Percentiles rank a stretch among this genome's conserved stretches.
Evolutionary conservation across 1,284 basidiomycete genomes (phyloP).

Genomic region (Cryptococcus maquisensis): DNA sequence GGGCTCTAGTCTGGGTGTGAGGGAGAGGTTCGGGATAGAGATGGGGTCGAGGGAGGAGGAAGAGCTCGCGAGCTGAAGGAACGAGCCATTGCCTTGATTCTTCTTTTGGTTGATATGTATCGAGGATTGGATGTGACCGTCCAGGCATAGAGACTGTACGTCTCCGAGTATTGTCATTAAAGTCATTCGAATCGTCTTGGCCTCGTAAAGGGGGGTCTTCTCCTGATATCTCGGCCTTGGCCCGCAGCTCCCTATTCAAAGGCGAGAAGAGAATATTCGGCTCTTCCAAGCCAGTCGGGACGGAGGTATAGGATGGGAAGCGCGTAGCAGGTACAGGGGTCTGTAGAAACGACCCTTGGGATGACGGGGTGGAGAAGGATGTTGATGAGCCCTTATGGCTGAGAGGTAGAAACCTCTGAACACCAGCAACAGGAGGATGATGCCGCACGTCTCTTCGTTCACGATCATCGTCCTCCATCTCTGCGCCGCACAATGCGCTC

Average conservation of each 20-base stretch:
- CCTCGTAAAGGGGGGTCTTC: background rate
- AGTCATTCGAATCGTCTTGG: background rate
- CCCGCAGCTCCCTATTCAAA: conserved; percentile 26
- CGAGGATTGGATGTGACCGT: background rate
- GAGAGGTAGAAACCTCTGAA: background rate
- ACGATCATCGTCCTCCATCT: background rate
- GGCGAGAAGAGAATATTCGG: conserved; percentile 43
- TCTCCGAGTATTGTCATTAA: conserved; percentile 3
- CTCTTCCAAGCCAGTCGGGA: conserved; percentile 34
- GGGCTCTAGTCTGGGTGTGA: background rate
- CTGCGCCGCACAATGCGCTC: conserved; percentile 12
- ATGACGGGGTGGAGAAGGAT: background rate
- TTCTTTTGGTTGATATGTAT: conserved; percentile 3
- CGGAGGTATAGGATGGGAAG: conserved; percentile 31
- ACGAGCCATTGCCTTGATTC: conserved; percentile 23
- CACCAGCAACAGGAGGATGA: conserved; percentile 1
- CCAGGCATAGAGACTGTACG: conserved; percentile 17
- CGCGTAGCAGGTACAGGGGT: conserved; percentile 1
- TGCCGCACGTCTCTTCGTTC: background rate
- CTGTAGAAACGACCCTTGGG: background rate
- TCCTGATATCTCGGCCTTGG: background rate
- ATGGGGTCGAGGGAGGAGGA: conserved; percentile 36
- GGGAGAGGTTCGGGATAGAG: conserved; percentile 12
- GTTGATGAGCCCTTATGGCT: background rate
- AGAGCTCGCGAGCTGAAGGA: conserved; percentile 36